Conservation (phyloP, 306 rosid species). For the Acacia melanoxylon region DNA sequence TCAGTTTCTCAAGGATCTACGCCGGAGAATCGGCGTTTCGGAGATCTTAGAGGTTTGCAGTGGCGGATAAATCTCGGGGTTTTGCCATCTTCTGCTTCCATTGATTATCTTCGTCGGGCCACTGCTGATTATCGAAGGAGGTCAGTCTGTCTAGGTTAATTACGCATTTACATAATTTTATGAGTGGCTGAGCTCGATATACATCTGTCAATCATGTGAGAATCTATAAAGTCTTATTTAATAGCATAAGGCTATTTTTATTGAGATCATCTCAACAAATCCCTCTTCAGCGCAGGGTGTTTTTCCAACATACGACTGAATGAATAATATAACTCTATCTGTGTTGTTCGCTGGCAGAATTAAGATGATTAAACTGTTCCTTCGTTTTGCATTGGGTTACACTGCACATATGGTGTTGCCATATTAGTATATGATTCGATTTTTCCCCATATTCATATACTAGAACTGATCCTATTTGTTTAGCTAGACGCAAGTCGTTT, state of each 20-base stretch:
- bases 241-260: not conserved
- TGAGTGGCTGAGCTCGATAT: not conserved
- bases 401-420: not conserved
- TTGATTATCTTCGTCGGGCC: conserved; percentile 85
- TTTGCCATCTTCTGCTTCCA: conserved; percentile 65
- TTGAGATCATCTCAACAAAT: not conserved
- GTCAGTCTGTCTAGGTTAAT: conserved; percentile 36
- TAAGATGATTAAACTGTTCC: not conserved
- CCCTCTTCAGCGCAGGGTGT: not conserved
- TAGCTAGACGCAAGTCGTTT: not conserved
- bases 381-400: not conserved
- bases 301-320: too few relatives aligned
- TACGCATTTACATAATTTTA: not conserved
- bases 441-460: not conserved
- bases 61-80: conserved; percentile 97
- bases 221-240: not conserved
- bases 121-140: conserved; percentile 90
- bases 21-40: conserved; percentile 53
- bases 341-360: not conserved
- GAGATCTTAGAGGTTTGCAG: conserved; percentile 74
- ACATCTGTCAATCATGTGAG: not conserved
- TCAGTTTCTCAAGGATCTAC: conserved; percentile 43
- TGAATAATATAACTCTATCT: not conserved
- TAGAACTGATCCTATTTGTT: not conserved
- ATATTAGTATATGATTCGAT: not conserved